These are phyloP conservation scores for Sclerotinia spermophila DNA, from an alignment of 2,329 filamentous ascomycete genomes.

Conservation along the genomic window DNA sequence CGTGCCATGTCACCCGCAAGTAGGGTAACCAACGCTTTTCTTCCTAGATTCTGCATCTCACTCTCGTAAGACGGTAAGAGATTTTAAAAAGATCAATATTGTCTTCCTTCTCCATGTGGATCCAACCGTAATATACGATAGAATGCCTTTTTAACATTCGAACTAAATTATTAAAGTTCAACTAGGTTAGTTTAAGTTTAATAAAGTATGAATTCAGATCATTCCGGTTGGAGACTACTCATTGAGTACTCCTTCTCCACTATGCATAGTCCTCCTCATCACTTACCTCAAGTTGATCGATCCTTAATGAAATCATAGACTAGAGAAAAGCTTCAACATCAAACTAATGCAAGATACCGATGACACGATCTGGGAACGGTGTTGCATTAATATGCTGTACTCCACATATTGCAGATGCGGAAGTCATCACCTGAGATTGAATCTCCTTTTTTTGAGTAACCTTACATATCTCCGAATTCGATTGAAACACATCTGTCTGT, in stretches of 20 bases:
- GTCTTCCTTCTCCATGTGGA: not conserved
- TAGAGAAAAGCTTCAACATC: slow-evolving; percentile 5
- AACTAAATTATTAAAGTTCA: not conserved
- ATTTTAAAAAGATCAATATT: no score
- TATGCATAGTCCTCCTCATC: not conserved
- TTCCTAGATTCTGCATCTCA: no score
- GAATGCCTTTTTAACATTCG: not conserved
- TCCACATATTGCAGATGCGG: no score
- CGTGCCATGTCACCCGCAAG: not conserved
- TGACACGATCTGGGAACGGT: slow-evolving; percentile 4
- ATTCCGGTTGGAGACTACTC: not conserved
- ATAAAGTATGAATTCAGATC: not conserved
- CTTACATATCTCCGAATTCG: not conserved
- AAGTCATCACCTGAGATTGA: no score
- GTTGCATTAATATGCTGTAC: slow-evolving; percentile 7
- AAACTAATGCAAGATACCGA: slow-evolving; percentile 16
- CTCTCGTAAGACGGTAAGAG: no score
- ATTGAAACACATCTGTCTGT: no score
- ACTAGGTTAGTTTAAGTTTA: not conserved
- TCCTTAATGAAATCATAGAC: not conserved
- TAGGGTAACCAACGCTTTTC: no score
- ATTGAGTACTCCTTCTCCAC: not conserved
- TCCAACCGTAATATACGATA: no score
- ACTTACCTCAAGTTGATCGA: not conserved
- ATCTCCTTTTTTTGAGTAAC: no score